Base-by-base conservation (phyloP, 208 protist genomes). In the Trypanosoma vivax region DNA sequence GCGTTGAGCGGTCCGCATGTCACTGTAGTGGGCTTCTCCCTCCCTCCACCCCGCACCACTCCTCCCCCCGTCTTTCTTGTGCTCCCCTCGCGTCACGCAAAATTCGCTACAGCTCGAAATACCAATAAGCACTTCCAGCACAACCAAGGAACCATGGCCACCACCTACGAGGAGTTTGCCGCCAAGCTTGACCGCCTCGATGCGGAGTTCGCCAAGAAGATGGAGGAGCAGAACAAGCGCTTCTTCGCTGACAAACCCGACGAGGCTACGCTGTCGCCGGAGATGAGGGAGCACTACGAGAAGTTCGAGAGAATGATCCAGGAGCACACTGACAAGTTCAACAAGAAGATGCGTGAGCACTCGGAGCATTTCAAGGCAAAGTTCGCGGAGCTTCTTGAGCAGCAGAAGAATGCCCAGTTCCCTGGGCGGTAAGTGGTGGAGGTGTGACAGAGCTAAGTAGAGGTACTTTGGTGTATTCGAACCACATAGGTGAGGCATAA, bases 271-370 rank as follows among this genome's bases (percentile, higher is more conserved):
- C 80, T 94, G 54, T 94, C 87, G 7, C 83, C 83, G 30, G 84
- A 94, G 68, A 90, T 92, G 80, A 92, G 89, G 77, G 83, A 92
- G 70, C 84, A 92, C 80, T 94, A 92, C 54, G 83, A 90, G 52
- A 88, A 90, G 81, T 92, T 94, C 56, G 87, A 91, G 74, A 86
- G 87, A 68, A 88, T 94, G 77, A 94, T 91, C 69, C 73, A 94
- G 76, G 82, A 94, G 76, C 83, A 92, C 79, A 92, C 82, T 25
- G 87, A 91, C 23, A 94, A 94, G 71, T 94, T 94, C 76, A 92
- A 87, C 74, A 90, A 92, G 68, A 94, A 92, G 73, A 91, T 95
- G 88, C 67, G 72, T 67, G 85, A 94, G 65, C 83, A 92, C 78
- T 91, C 82, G 9, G 78, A 85, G 65, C 83, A 92, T 74, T 92